A percentile compares a stretch with the other conserved stretches of the same genome.
Conservation (phyloP, 2,329 filamentous ascomycete genomes). For the Monosporascus sp. region DNA sequence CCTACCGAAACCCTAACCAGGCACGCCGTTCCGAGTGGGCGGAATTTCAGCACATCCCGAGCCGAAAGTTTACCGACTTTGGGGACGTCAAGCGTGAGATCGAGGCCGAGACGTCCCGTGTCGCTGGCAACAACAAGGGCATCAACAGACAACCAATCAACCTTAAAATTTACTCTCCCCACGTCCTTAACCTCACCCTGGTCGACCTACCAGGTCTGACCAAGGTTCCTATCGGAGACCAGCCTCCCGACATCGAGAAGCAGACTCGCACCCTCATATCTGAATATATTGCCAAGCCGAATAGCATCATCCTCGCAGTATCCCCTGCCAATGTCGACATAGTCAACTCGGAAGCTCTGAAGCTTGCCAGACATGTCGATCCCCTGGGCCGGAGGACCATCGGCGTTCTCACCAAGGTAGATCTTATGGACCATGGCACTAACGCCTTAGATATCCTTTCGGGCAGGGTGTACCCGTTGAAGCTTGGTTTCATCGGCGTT, state of each 20-base stretch:
- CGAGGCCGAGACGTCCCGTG: constrained; percentile 90
- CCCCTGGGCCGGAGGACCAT: constrained; percentile 91
- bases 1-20: constrained; percentile 73
- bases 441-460: constrained; percentile 98
- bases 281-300: constrained; percentile 98
- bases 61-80: constrained; percentile 86
- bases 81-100: constrained; percentile 92
- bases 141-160: constrained; percentile 98
- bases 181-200: constrained; percentile 92
- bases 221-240: constrained; percentile 97
- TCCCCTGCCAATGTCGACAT: constrained; percentile 97
- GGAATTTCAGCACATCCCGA: constrained; percentile 93
- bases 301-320: constrained; percentile 95
- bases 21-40: constrained; percentile 70
- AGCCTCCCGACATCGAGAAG: constrained; percentile 96
- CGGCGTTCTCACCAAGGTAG: constrained; percentile 92
- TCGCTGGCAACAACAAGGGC: constrained; percentile 91
- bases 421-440: constrained; percentile 98
- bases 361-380: constrained; percentile 94
- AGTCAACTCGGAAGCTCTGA: constrained; percentile 95
- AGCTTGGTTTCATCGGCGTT: constrained; percentile 95
- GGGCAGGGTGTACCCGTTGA: constrained; percentile 91
- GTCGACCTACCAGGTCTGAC: constrained; percentile 95
- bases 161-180: constrained; percentile 95
- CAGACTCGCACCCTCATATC: constrained; percentile 94